Percentiles rank a stretch among this genome's conserved stretches.
Conservation (phyloP, 148 eudicot species). For the Dysphania ambrosioides region DNA sequence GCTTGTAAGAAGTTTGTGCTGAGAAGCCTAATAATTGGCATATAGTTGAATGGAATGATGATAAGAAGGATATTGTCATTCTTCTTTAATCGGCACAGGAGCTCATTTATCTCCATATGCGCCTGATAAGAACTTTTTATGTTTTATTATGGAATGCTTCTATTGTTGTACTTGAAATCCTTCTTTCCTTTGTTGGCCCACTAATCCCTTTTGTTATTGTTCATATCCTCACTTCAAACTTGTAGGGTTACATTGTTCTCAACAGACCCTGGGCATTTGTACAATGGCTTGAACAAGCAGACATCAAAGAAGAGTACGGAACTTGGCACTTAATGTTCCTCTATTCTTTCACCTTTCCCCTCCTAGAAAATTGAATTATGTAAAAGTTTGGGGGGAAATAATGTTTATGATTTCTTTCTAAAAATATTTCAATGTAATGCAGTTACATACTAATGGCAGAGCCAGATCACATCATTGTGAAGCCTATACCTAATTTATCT, state of each 20-base stretch:
- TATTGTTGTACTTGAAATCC: background rate
- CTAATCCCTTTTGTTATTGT: background rate
- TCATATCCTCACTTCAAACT: conserved; percentile 19
- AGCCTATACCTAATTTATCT: conserved; percentile 94
- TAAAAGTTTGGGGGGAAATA: too few relatives aligned
- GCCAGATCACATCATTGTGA: too few relatives aligned
- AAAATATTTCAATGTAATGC: too few relatives aligned
- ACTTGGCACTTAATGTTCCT: background rate
- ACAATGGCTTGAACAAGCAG: conserved; percentile 95
- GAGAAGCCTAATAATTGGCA: background rate
- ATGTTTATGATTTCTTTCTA: background rate
- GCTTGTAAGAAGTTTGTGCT: background rate
- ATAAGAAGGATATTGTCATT: background rate
- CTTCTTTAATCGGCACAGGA: background rate
- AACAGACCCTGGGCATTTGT: conserved; percentile 99
- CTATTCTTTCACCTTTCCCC: too few relatives aligned
- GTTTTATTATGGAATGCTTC: background rate
- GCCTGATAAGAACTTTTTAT: background rate
- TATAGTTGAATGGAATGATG: background rate
- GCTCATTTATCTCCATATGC: background rate
- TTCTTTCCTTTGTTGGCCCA: background rate
- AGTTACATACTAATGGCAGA: too few relatives aligned
- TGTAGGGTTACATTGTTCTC: conserved; percentile 94
- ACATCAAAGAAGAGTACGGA: conserved; percentile 93
- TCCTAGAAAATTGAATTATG: background rate